Percentiles rank a stretch among this genome's conserved stretches.
These are phyloP conservation scores for Vaccinium corymbosum DNA, from an alignment of 148 eudicot genomes.

Conservation along the genomic window DNA sequence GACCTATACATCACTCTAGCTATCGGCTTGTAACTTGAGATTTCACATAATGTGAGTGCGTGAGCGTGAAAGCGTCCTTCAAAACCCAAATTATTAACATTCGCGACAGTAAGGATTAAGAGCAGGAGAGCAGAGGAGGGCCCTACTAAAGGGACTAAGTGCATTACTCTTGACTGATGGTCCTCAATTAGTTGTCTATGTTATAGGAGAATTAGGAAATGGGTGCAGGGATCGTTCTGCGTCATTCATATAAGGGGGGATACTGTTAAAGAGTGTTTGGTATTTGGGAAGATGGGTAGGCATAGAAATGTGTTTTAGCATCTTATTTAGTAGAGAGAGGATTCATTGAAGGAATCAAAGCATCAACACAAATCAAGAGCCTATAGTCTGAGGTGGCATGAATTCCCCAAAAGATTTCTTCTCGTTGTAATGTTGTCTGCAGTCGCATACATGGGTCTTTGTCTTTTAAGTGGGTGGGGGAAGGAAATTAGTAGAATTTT, in stretches of 20 bases:
- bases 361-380: constrained; percentile 4
- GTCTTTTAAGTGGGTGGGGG: background rate
- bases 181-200: background rate
- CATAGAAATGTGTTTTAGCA: background rate
- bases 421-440: background rate
- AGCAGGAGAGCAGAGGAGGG: background rate
- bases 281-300: background rate
- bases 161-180: background rate
- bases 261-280: background rate
- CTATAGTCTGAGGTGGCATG: constrained; percentile 5
- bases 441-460: background rate
- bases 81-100: background rate
- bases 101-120: background rate
- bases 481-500: background rate
- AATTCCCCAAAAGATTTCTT: background rate
- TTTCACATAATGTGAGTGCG: background rate
- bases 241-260: background rate
- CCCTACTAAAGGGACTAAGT: background rate
- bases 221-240: background rate
- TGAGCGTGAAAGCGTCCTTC: background rate
- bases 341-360: background rate
- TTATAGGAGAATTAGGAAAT: background rate
- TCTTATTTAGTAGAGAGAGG: background rate
- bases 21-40: background rate
- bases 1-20: background rate